Evolutionary conservation across 2,329 filamentous ascomycete genomes (phyloP), one percentile per base, ranked within the genome.

Genomic region (Beauveria rudraprayagi): DNA sequence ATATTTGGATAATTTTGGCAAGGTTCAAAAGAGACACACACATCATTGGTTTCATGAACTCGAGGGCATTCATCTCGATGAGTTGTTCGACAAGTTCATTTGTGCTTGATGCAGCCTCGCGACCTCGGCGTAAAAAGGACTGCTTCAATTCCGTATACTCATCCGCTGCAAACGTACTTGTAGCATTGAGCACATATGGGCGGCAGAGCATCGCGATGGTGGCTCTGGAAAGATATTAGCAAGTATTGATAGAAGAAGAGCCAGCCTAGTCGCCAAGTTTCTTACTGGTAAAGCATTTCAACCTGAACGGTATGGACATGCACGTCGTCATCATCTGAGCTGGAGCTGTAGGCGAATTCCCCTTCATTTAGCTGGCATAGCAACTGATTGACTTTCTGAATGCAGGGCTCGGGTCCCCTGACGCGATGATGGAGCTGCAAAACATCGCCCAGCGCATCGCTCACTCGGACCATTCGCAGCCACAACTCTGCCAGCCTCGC

Each of bases 1-100:
- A 16, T 1, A 6, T 37, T 7, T 5, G 26, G 8, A 9, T 30
- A 6, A 6, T 17, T 6, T 14, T 7, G 14, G 37, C 5, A 11
- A 19, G 14, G 14, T 6, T 28, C 30, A 3, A n/a, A n/a, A 7
- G 37, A 9, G 19, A 16, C 2, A 40, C 57, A 19, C 40, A 61
- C 58, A 61, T 61, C 51, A 61, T 56, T 16, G 58, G 58, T 16
- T 55, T 54, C 14, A 61, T 22, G 19, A 28, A 61, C 7, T 34
- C 41, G 8, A 61, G 40, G 10, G 34, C 58, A 26, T 55, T 28
- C 17, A 55, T 19, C 30, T 61, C 58, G 17, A 56, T 61, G 14
- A 61, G 43, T 19, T 41, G 53, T 24, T 61, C 22, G 3, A 56
- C 14, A 9, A 61, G 19, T 9, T 19, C 22, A 19, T 61, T 56